Evolutionary conservation across 1,139 yeast genomes (phyloP).

Genomic region (Suhomyces wounanorum): DNA sequence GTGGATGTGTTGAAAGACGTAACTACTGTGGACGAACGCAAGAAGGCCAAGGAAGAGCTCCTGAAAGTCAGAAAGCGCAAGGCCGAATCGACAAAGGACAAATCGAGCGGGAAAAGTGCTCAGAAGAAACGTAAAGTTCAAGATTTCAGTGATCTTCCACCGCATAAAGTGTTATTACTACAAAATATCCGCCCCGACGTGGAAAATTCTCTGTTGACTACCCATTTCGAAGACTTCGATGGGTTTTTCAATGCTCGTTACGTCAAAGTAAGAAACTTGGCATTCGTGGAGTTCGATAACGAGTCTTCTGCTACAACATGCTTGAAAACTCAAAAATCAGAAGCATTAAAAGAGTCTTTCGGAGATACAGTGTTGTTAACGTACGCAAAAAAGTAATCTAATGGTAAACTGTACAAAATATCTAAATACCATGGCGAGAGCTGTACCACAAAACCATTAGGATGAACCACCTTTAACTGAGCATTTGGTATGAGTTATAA

Average conservation of each 20-base stretch:
- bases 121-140: slow-evolving; percentile 21
- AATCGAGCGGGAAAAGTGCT: slow-evolving; percentile 11
- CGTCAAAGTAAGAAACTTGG: slow-evolving; percentile 68
- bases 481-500: slow-evolving; percentile 14
- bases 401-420: neutral
- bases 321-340: slow-evolving; percentile 18
- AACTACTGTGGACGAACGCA: slow-evolving; percentile 19
- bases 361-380: slow-evolving; percentile 31
- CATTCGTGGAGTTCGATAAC: slow-evolving; percentile 75
- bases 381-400: slow-evolving; percentile 36
- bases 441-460: neutral
- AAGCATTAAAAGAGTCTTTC: slow-evolving; percentile 18
- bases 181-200: slow-evolving; percentile 54
- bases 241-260: slow-evolving; percentile 70
- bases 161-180: slow-evolving; percentile 68
- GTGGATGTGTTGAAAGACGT: slow-evolving; percentile 17
- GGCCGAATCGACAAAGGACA: slow-evolving; percentile 18
- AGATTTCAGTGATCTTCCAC: slow-evolving; percentile 51
- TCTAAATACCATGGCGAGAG: neutral
- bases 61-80: slow-evolving; percentile 11
- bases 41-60: slow-evolving; percentile 11
- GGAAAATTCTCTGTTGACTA: slow-evolving; percentile 36
- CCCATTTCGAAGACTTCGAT: slow-evolving; percentile 46
- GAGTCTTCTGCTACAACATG: slow-evolving; percentile 38
- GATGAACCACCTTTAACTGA: slow-evolving; percentile 4